phyloP scores from a whole-genome alignment of 768 basidiomycete species.

The Clitopilus hobsonii region DNA sequence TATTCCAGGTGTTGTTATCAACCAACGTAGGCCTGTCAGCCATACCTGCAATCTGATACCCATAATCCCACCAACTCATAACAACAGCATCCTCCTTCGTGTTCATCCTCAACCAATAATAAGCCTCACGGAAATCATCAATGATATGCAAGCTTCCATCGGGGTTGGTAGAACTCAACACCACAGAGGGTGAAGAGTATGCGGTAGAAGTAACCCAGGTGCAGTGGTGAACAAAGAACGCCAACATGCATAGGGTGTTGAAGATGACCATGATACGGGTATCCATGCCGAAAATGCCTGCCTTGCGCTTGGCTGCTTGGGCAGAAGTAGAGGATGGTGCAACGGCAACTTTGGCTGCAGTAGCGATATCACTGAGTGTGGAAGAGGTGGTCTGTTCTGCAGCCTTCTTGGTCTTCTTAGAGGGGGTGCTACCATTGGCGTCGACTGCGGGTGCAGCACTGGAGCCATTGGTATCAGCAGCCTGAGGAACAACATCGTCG shows the following conservation, averaged over 20 bases:
- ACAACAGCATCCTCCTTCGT: conserved; percentile 89
- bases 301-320: conserved; percentile 25
- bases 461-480: conserved; percentile 14
- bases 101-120: conserved; percentile 97
- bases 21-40: conserved; percentile 94
- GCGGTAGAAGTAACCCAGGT: conserved; percentile 94
- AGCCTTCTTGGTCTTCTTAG: conserved; percentile 64
- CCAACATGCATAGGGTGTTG: conserved; percentile 72
- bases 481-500: conserved; percentile 21
- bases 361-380: conserved; percentile 8
- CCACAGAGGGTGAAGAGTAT: conserved; percentile 97
- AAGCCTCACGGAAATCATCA: conserved; percentile 98
- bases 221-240: conserved; percentile 93
- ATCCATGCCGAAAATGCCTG: conserved; percentile 82
- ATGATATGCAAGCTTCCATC: conserved; percentile 94
- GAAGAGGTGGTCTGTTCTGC: conserved; percentile 24
- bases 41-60: conserved; percentile 99
- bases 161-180: conserved; percentile 69
- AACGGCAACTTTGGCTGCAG: conserved; percentile 10
- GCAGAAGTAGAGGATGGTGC: background rate
- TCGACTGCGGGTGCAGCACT: conserved; percentile 24
- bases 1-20: conserved; percentile 99
- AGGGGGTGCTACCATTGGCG: conserved; percentile 22
- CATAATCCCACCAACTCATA: conserved; percentile 99
- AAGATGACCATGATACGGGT: conserved; percentile 71